Conservation (phyloP, 2,329 filamentous ascomycete genomes). For the Aureobasidium sp. region DNA sequence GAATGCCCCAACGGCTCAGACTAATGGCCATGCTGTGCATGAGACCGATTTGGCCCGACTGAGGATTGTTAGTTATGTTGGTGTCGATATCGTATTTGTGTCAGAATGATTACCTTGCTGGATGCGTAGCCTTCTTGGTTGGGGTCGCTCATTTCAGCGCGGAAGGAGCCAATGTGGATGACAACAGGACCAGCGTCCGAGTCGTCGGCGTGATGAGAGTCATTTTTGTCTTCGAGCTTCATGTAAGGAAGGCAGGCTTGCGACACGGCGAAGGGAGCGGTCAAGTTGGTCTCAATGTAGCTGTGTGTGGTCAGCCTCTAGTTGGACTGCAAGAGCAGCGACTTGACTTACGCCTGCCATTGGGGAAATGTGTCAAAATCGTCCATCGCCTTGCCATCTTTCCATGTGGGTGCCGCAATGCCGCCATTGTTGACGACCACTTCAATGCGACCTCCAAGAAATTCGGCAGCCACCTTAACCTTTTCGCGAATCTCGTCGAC, state of each 20-base stretch:
- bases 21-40: slow-evolving; percentile 45
- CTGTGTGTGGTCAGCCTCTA: slow-evolving; percentile 19
- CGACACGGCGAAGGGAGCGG: slow-evolving; percentile 27
- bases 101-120: slow-evolving; percentile 28
- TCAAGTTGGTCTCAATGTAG: slow-evolving; percentile 35
- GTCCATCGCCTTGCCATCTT: slow-evolving; percentile 27
- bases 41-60: slow-evolving; percentile 41
- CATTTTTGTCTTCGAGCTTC: slow-evolving; percentile 19
- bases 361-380: slow-evolving; percentile 29
- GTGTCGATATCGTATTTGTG: no score
- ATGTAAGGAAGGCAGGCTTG: slow-evolving; percentile 28
- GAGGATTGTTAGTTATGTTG: no score
- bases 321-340: background rate
- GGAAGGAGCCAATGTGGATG: slow-evolving; percentile 44
- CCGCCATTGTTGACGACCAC: slow-evolving; percentile 38
- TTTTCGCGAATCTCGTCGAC: slow-evolving; percentile 27
- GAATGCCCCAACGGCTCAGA: slow-evolving; percentile 33
- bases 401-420: slow-evolving; percentile 29
- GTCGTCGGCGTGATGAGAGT: slow-evolving; percentile 18
- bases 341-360: slow-evolving; percentile 27
- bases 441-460: slow-evolving; percentile 30
- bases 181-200: slow-evolving; percentile 27
- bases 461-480: slow-evolving; percentile 26
- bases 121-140: slow-evolving; percentile 45
- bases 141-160: slow-evolving; percentile 41